Base-by-base conservation (phyloP, 2,329 filamentous ascomycete genomes). In the Penicillium sp. region DNA sequence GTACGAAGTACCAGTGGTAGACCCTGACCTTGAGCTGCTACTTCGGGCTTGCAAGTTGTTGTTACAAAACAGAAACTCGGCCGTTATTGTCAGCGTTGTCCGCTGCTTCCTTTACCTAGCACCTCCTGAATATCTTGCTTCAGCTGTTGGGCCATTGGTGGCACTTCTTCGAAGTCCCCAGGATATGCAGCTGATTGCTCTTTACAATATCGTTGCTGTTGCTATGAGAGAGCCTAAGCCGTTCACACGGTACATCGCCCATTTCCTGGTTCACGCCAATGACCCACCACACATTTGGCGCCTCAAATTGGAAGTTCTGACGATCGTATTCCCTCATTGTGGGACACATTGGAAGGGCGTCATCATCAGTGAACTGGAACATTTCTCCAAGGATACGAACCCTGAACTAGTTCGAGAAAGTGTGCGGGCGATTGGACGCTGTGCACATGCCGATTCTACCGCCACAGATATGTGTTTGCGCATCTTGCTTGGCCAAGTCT, bases 191-290 rank as follows among this genome's bases (percentile, higher is more conserved):
- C 88, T 96, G 69, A 84, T 96, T 39, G 93, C 91, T 1, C 83
- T 99, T 19, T 93, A 93, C 80, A 97, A 98, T 71, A 93, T 98
- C 57, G 92, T 97, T 11, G 90, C 91, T n/a, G 90, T 99, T 45
- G 95, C 91, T 68, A 81, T 98, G 11, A 79, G 82, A 27, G 82
- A 86, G 16, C 91, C 95, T 0, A 80, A 84, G 39, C 84, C 88
- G n/a, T 99, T 99, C 72, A 90, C 93, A 55, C 90, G 87, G 69
- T 93, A 96, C 69, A 86, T 90, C 19, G 90, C 89, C 33, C 95
- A 96, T 76, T 99, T 99, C 71, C 82, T 99, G 11, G 85, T 99
- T 52, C 87, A 88, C 56, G 85, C 89, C 45, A 89, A 87, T 0
- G 95, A 99, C 70, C 81, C 89, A 1, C 85, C 89, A 14, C 85